Conservation (phyloP, 2,329 filamentous ascomycete species). For the Curvularia sp. region DNA sequence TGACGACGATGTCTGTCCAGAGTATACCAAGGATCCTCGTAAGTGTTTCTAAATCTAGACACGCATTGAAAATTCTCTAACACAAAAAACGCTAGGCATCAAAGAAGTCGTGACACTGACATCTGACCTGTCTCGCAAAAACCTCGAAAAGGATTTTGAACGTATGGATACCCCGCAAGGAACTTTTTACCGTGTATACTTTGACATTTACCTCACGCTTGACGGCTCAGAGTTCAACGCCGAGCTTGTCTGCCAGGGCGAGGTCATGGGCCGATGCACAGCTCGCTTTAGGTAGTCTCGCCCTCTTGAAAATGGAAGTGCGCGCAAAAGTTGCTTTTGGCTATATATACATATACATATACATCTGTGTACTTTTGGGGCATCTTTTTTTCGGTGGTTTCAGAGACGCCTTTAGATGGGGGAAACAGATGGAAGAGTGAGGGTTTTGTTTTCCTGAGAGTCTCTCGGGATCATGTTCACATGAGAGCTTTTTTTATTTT, state of each 20-base stretch:
- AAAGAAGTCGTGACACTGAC: conserved; percentile 99
- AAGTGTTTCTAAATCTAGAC: conserved; percentile 58
- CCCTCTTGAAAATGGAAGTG: neutral
- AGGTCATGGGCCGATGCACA: conserved; percentile 97
- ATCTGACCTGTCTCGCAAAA: conserved; percentile 95
- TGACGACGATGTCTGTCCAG: conserved; percentile 96
- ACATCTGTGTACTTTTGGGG: neutral
- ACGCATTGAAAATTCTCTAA: neutral
- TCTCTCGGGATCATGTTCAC: neutral
- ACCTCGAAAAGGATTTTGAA: conserved; percentile 98
- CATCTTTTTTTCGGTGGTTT: neutral
- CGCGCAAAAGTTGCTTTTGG: conserved; percentile 4
- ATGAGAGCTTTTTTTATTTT: neutral
- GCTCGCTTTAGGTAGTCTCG: conserved; percentile 74
- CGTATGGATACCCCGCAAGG: conserved; percentile 98
- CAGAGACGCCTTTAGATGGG: neutral
- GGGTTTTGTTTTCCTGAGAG: neutral
- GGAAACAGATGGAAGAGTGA: neutral
- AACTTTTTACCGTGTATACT: conserved; percentile 69
- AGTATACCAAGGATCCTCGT: conserved; percentile 99
- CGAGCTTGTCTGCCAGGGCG: conserved; percentile 97
- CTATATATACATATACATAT: conserved; percentile 1
- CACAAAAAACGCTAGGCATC: conserved; percentile 70
- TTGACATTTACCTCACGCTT: conserved; percentile 81
- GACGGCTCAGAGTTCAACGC: conserved; percentile 98